These are phyloP conservation scores for Rhizopus sp. DNA, from an alignment of 371 early-diverging fungal genomes.

Conservation along the genomic window DNA sequence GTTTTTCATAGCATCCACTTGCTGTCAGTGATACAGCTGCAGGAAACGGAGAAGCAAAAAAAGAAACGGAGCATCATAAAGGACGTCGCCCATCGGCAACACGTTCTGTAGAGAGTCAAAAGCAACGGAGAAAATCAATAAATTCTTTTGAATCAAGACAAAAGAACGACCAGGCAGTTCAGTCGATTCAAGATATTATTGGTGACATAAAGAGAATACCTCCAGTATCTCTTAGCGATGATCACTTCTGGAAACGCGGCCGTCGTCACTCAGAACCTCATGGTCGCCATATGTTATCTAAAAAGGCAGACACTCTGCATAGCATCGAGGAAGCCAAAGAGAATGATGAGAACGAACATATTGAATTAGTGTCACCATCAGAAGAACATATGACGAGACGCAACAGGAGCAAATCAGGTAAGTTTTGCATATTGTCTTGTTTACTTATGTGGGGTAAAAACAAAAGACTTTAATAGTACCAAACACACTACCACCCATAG, in stretches of 20 bases:
- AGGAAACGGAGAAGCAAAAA: neutral
- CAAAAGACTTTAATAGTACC: conserved; percentile 10
- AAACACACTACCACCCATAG: conserved; percentile 3
- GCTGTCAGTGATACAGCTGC: no score
- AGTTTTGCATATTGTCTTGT: neutral
- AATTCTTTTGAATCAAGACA: neutral
- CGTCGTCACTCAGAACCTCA: conserved; percentile 38
- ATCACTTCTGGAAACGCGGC: conserved; percentile 8
- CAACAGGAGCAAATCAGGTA: conserved; percentile 30
- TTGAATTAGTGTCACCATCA: conserved; percentile 4
- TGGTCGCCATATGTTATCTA: neutral
- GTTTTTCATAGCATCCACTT: no score
- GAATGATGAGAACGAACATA: conserved; percentile 7
- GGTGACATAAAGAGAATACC: conserved; percentile 40
- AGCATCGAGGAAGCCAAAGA: conserved; percentile 6
- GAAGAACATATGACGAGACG: conserved; percentile 10
- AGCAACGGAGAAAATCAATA: neutral
- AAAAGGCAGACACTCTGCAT: neutral
- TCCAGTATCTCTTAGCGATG: conserved; percentile 1
- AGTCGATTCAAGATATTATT: conserved; percentile 45
- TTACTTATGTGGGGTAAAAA: neutral
- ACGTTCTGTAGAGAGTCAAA: neutral
- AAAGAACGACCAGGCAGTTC: conserved; percentile 20
- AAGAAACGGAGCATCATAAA: neutral
- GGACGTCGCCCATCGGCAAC: neutral